Evolutionary conservation across 495 filamentous ascomycete species (phyloP), one percentile per base, ranked within the genome.

Genomic region (Gamarada debralockiae): DNA sequence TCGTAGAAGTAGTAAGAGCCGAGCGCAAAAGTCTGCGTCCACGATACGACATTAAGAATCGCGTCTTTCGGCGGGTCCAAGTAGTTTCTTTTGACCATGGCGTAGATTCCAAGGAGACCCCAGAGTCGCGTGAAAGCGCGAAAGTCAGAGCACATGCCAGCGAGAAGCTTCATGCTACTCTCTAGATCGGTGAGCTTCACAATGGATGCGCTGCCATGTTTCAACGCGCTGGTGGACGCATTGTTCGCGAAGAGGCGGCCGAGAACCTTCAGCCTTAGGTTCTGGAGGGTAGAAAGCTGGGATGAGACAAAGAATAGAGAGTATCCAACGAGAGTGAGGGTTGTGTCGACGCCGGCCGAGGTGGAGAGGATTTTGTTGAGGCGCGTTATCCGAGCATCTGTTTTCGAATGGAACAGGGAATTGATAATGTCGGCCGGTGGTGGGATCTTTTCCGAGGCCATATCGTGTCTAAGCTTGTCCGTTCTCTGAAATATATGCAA

Each of bases 111-210:
- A 15, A 95, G 62, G 9, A 95, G 72, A 0, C 83, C 89, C 76
- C 86, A 88, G 2, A 96, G 77, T 1, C 91, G 82, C 44, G 86
- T 65, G 59, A 87, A 88, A 38, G 83, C 84, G 43, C 89, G 71
- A 40, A 77, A 73, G 50, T 89, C 85, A 57, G 67, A 72, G 27
- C 85, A 70, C 50, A 84, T 61, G 15, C 60, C 58, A 2, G 75
- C 69, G 1, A 86, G 67, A 0, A 71, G 67, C 39, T 73, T 67
- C 15, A 78, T 61, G 12, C 72, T 41, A 12, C 33, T 23, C 2
- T 17, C 36, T 9, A 50, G 58, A 42, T 60, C 63, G 8, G 73
- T 67, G 18, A 73, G 58, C 1, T 60, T 58, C 14, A 74, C 67
- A 20, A 77, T 67, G 13, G 65, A 47, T 7, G 73, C 69, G 4